Evolutionary conservation across 768 basidiomycete species (phyloP).

Genomic region (Polyporus arcularius): DNA sequence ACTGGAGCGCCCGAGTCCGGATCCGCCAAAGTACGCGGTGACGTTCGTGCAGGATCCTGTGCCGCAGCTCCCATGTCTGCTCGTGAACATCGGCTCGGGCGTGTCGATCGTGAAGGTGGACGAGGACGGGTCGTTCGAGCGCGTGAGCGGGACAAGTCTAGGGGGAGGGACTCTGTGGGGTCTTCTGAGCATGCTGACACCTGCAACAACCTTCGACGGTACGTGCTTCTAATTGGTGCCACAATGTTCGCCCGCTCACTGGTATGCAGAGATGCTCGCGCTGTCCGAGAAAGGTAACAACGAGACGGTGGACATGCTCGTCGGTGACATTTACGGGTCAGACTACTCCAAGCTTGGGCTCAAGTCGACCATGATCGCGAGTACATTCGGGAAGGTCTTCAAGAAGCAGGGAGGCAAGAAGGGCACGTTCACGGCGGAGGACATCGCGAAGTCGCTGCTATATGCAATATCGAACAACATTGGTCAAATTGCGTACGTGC

Average conservation of each 20-base stretch:
- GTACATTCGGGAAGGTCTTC: conserved; percentile 98
- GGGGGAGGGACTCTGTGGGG: conserved; percentile 99
- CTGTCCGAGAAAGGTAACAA: conserved; percentile 95
- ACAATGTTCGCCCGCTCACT: too few relatives aligned
- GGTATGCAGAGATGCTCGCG: conserved; percentile 83
- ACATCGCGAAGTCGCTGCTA: conserved; percentile 90
- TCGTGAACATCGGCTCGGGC: conserved; percentile 98
- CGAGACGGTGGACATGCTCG: conserved; percentile 94
- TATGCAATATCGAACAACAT: conserved; percentile 99
- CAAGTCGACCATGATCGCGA: conserved; percentile 97
- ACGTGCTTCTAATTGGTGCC: conserved; percentile 32
- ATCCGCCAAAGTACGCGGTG: conserved; percentile 87
- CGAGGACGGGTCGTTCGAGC: conserved; percentile 92
- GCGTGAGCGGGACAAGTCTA: conserved; percentile 94
- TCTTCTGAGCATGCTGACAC: conserved; percentile 89
- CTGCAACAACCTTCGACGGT: conserved; percentile 96
- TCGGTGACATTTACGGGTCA: conserved; percentile 98
- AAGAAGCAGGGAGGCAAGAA: conserved; percentile 84
- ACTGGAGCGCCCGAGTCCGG: conserved; percentile 85
- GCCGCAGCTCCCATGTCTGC: conserved; percentile 90
- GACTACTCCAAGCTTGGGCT: conserved; percentile 95
- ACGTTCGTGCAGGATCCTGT: conserved; percentile 83
- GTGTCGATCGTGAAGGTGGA: conserved; percentile 98
- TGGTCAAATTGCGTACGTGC: conserved; percentile 96
- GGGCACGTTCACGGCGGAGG: conserved; percentile 81